Evolutionary conservation across 2,329 filamentous ascomycete species (phyloP), one percentile per base, ranked within the genome.

Genomic region (Fusarium sp.): DNA sequence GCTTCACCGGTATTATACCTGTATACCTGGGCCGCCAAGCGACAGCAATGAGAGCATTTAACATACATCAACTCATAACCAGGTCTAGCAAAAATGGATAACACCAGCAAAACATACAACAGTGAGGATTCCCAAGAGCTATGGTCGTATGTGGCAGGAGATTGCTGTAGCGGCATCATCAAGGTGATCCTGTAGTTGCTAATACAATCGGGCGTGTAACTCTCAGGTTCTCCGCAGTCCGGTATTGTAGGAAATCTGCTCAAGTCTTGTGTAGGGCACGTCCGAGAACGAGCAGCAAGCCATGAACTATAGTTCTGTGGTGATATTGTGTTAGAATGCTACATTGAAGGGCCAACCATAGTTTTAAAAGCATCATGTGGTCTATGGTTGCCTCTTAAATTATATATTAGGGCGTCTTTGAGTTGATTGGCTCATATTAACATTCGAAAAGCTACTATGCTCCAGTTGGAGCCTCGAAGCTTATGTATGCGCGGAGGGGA

Each of bases 81-180:
- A 48, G 2, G n/a, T n/a, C 14, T 17, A 22, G 28, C 28, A 54
- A 38, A 54, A 54, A 54, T 17, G 4, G 14, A 12, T 7, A 13
- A 13, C 9, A 28, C 8, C 13, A 28, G 18, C 32, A 54, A 38
- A 45, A 57, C 54, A 57, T 57, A 57, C 39, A 45, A 57, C 54
- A 57, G 54, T 57, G 28, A 57, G 54, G 30, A 57, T 57, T 57
- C 54, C 54, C 39, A 28, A 57, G 55, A 57, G 39, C 55, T 57
- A 57, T 57, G 39, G 55, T 57, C 55, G 55, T 57, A 57, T 57
- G 55, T 57, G 41, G n/a, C 39, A 14, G 18, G 8, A 28, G 10
- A 4, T 15, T 6, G 20, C 14, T 4, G 10, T 20, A n/a, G 14
- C 18, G 13, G 24, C 24, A 28, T 9, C 7, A 58, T 36, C 9